A percentile compares a stretch with the other conserved stretches of the same genome.
These are phyloP conservation scores for Cryptosporidium viatorum DNA, from an alignment of 169 alveolate species.

Conservation along the genomic window DNA sequence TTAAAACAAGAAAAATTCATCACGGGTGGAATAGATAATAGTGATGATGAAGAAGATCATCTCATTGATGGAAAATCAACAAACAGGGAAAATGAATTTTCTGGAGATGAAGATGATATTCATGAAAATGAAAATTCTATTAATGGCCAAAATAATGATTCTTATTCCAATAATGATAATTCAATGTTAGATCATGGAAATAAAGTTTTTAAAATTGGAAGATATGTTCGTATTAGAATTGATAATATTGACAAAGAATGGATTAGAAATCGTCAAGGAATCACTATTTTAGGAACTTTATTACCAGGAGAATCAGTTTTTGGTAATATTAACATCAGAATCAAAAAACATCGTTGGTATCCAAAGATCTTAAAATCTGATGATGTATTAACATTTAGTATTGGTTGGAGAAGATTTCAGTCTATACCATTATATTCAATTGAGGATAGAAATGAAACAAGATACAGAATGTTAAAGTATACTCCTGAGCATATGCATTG, in stretches of 20 bases:
- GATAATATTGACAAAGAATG: conserved; percentile 80
- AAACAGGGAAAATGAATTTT: not conserved
- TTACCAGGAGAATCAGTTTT: conserved; percentile 86
- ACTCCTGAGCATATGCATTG: conserved; percentile 98
- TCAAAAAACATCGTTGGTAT: conserved; percentile 95
- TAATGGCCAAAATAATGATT: conserved; percentile 76
- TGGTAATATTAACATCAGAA: conserved; percentile 88
- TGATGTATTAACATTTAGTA: conserved; percentile 96
- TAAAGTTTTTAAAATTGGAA: conserved; percentile 86
- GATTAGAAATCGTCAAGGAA: conserved; percentile 45
- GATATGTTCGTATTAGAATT: conserved; percentile 90
- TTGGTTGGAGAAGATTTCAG: conserved; percentile 99
- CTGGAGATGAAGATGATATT: conserved; percentile 9
- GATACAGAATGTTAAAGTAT: conserved; percentile 87
- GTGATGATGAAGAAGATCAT: conserved; percentile 77
- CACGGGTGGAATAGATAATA: conserved; percentile 79
- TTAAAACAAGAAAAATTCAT: conserved; percentile 63
- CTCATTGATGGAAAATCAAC: not conserved
- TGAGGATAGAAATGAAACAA: conserved; percentile 93
- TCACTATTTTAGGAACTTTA: conserved; percentile 84
- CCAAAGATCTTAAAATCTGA: conserved; percentile 95
- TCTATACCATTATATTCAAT: conserved; percentile 95
- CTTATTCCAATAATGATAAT: conserved; percentile 81
- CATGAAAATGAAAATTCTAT: conserved; percentile 59
- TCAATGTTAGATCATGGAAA: conserved; percentile 8